A percentile compares a stretch with the other conserved stretches of the same genome.
Evolutionary conservation across 2,329 filamentous ascomycete species (phyloP).

Genomic region (Calonectria multiphialidica): DNA sequence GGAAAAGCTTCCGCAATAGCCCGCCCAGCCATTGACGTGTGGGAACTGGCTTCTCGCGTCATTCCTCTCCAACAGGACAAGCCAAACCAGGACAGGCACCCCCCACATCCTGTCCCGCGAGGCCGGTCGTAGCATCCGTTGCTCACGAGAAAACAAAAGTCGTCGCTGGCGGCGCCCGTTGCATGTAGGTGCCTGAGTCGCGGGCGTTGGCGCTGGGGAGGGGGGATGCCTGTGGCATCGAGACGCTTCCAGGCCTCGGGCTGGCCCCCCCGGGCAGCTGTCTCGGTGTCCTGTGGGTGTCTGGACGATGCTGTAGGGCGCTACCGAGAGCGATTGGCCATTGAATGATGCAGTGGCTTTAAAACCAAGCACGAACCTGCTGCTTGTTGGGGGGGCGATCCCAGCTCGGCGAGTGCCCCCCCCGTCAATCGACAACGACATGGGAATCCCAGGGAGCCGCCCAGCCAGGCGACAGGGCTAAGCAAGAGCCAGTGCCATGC

Average conservation of each 20-base stretch:
- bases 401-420: conserved; percentile 13
- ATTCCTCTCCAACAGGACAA: conserved; percentile 26
- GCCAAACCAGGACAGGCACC: neutral
- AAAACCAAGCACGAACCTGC: conserved; percentile 34
- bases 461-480: conserved; percentile 23
- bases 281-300: conserved; percentile 7
- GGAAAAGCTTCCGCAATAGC: conserved; percentile 15
- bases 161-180: conserved; percentile 36
- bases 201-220: conserved; percentile 19
- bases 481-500: conserved; percentile 13
- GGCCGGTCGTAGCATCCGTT: conserved; percentile 20
- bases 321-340: conserved; percentile 33
- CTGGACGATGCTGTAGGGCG: conserved; percentile 4
- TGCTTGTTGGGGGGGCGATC: conserved; percentile 36
- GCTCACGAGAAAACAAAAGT: conserved; percentile 16
- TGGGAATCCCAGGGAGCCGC: conserved; percentile 30
- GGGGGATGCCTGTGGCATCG: conserved; percentile 28
- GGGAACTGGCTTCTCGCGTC: conserved; percentile 38
- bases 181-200: conserved; percentile 37
- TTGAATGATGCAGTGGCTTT: conserved; percentile 41
- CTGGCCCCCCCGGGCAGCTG: conserved; percentile 22
- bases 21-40: conserved; percentile 38
- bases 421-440: conserved; percentile 18
- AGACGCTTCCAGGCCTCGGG: conserved; percentile 39
- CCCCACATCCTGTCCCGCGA: conserved; percentile 13